A percentile compares a stretch with the other conserved stretches of the same genome.
These are phyloP conservation scores for Oenanthe javanica DNA, from an alignment of 140 eudicot genomes.

Conservation along the genomic window DNA sequence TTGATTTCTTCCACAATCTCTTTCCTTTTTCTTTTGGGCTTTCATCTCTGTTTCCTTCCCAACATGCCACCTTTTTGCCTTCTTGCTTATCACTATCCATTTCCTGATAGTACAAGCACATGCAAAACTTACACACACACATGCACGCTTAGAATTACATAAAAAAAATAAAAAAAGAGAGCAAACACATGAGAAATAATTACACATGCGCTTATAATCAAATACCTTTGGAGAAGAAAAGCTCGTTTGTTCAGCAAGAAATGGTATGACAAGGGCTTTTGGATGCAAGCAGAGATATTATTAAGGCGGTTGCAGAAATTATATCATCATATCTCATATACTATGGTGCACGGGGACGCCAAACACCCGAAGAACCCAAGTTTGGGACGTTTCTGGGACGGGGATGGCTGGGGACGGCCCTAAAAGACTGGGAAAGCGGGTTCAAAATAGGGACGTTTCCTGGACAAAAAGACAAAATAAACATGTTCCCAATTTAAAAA, in stretches of 20 bases:
- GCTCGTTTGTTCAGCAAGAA: background rate
- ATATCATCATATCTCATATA: too few species aligned
- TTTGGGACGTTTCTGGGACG: too few species aligned
- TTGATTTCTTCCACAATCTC: conserved; percentile 85
- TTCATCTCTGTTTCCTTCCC: conserved; percentile 18
- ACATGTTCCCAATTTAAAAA: too few species aligned
- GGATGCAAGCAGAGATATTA: background rate
- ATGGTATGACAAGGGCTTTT: background rate
- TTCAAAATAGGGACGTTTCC: too few species aligned
- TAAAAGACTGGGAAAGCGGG: too few species aligned
- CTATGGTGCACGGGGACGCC: too few species aligned
- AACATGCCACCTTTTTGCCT: background rate
- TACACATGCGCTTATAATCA: background rate
- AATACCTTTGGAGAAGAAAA: background rate
- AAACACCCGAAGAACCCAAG: too few species aligned
- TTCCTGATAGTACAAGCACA: background rate
- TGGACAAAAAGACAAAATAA: too few species aligned
- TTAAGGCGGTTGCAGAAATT: background rate
- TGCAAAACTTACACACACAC: background rate
- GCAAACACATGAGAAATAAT: background rate
- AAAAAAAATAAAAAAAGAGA: background rate
- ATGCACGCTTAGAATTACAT: background rate
- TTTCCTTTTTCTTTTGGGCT: conserved; percentile 47
- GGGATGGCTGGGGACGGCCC: too few species aligned
- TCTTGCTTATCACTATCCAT: conserved; percentile 35